phyloP scores from a whole-genome alignment of 2,329 filamentous ascomycete species.

The Epicoccum sorghinum region DNA sequence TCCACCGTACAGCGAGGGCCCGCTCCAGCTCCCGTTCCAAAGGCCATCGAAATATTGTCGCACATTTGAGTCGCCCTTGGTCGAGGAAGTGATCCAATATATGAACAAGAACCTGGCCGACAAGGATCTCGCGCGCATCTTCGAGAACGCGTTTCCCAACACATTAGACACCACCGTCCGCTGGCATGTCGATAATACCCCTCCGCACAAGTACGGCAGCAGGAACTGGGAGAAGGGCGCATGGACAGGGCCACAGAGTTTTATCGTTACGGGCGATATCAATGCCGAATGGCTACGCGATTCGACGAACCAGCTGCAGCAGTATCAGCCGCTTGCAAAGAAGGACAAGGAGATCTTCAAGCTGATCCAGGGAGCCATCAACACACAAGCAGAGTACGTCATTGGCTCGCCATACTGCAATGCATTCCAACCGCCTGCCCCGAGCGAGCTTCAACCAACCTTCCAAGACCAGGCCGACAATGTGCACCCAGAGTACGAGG shows the following conservation, averaged over 20 bases:
- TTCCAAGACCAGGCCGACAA: slow-evolving; percentile 81
- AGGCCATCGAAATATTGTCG: slow-evolving; percentile 81
- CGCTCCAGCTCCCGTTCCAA: slow-evolving; percentile 82
- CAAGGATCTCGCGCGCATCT: slow-evolving; percentile 86
- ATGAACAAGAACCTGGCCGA: slow-evolving; percentile 81
- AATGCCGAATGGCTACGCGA: slow-evolving; percentile 92
- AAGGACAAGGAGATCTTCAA: slow-evolving; percentile 79
- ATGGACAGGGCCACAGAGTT: slow-evolving; percentile 87
- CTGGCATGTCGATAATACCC: slow-evolving; percentile 75
- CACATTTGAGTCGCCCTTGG: slow-evolving; percentile 84
- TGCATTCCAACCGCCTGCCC: slow-evolving; percentile 92
- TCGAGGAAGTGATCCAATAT: slow-evolving; percentile 86
- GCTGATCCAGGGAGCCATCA: slow-evolving; percentile 89
- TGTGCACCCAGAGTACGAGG: slow-evolving; percentile 88
- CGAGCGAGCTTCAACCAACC: slow-evolving; percentile 73
- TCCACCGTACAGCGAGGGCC: slow-evolving; percentile 78
- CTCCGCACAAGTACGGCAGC: slow-evolving; percentile 48
- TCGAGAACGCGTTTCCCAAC: slow-evolving; percentile 94
- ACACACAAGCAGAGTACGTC: slow-evolving; percentile 93
- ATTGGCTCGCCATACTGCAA: slow-evolving; percentile 97
- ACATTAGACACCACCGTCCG: slow-evolving; percentile 88
- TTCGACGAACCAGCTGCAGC: slow-evolving; percentile 89
- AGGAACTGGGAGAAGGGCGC: slow-evolving; percentile 52
- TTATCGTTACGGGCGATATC: slow-evolving; percentile 92
- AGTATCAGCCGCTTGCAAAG: slow-evolving; percentile 84